Base-by-base conservation (phyloP, 257 asterid genomes). In the Solanum sejunctum region DNA sequence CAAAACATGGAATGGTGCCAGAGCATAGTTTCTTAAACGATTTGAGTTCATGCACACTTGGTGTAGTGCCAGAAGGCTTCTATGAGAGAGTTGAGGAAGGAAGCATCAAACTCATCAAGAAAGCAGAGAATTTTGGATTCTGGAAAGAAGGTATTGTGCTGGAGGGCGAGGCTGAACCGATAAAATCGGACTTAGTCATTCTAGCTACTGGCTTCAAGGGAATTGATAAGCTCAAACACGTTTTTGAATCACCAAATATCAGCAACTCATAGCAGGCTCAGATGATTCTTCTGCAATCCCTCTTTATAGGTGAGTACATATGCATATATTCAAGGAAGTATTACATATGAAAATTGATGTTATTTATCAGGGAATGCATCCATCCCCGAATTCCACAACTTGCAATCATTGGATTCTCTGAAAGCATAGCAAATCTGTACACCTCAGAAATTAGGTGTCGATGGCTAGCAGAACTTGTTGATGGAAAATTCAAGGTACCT, bases 171-270 rank as follows among this genome's bases (percentile, higher is more conserved):
- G 67, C 16, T 7, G 87, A 86, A 61, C 84, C 75, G 18, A 60
- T 90, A 12, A 72, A 88, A 84, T 75, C 85, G 0, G 93, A 92
- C 72, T 64, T 89, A 5, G 83, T 92, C 55, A 91, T 90, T 41
- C 86, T 92, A 13, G 90, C 90, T 20, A 92, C 95, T 3, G 93
- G 93, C 5, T 91, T 85, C 84, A 91, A 78, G 28, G 90, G 90
- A 26, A 83, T 80, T 3, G 87, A 89, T 49, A 90, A 92, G 87
- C 91, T 89, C 57, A 86, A 89, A 80, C 69, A 86, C 21, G 32
- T 85, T 11, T 90, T 92, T 55, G 56, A 49, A 21, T 89, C 91
- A 1, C 82, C 87, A 13, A 20, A 12, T 87, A 88, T 84, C 86
- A 84, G 69, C 49, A 89, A 52, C 78, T 81, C 83, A 49, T 90